phyloP scores from a whole-genome alignment of 164 flowering plant genomes.

The Piper betle region DNA sequence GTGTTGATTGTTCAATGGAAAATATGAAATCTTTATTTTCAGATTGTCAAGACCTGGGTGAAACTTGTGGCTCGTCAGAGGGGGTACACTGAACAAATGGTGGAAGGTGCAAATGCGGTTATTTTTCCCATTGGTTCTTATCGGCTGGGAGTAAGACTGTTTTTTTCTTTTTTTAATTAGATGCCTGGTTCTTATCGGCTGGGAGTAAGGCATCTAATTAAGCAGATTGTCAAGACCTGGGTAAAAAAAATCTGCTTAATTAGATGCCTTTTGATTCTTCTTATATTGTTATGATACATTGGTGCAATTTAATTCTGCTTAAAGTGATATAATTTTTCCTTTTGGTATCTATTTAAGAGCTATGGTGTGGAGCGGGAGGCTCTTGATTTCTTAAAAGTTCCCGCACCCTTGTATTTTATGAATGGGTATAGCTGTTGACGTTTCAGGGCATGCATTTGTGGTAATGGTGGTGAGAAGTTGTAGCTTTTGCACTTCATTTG shows the following conservation, averaged over 20 bases:
- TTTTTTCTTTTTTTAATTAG: background rate
- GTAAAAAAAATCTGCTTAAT: background rate
- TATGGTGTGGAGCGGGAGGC: no score
- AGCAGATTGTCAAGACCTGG: no score
- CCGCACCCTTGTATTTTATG: no score
- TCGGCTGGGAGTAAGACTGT: slow-evolving; percentile 61
- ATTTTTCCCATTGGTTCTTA: slow-evolving; percentile 91
- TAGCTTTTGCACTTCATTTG: no score
- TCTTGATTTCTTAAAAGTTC: no score
- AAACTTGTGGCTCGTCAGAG: slow-evolving; percentile 67
- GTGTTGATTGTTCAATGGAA: background rate
- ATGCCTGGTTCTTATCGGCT: no score
- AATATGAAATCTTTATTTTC: background rate
- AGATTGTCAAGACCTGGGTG: slow-evolving; percentile 90
- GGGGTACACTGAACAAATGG: slow-evolving; percentile 95
- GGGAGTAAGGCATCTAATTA: no score
- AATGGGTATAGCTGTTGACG: no score
- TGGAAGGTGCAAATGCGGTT: slow-evolving; percentile 90
- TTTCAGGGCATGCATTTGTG: no score
- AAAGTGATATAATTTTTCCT: no score
- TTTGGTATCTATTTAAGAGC: no score
- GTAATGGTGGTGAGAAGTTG: no score
- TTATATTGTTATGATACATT: background rate
- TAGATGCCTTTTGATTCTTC: background rate
- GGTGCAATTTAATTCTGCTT: background rate